Base-by-base conservation (phyloP, 768 basidiomycete genomes). In the Amanita pseudoporphyria region DNA sequence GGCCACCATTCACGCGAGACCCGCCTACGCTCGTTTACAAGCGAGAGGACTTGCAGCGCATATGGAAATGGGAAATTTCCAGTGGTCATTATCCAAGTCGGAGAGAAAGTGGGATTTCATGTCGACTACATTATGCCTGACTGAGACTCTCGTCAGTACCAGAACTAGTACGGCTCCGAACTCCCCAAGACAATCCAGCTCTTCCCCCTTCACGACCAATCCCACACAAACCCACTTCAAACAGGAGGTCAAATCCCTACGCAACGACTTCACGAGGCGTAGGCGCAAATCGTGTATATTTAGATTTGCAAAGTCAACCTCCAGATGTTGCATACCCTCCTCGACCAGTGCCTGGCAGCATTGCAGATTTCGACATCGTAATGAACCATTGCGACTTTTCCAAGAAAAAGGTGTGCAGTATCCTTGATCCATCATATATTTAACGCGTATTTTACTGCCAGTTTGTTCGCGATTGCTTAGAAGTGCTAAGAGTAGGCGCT, bases 381-480 rank as follows among this genome's bases (percentile, higher is more conserved):
- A 86, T 94, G 86, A 84, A 92, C 37, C 80, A 93, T 57, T 99
- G 96, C 62, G 90, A 95, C 67, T 96, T 93, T 63, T 80, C 81
- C 13, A 73, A 79, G 54, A 75, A 78, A 57, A 88, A 89, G 73
- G 88, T 86, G 45, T 36, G 65, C 49, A 41, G 35, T 45, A 32
- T 41, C 30, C 42, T 44, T 24, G 6, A 31, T 24, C 2, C 21
- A 19, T 30, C 9, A 26, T 30, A 13, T 26, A 22, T 31, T 35
- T 33, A 35, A 21, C 13, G n/a, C n/a, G 10, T n/a, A 18, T 26
- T 18, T 22, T 19, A 5, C 21, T 22, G 52, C 57, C 61, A 96
- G 88, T 94, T 88, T 67, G 95, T 98, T n/a, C 82, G 95, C 35
- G 96, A 98, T 62, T 99, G 96, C 59, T 72, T 99, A 35, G 94